These are phyloP conservation scores for Lolium multiflorum DNA, from an alignment of 176 grass and related monocot species.

Conservation along the genomic window DNA sequence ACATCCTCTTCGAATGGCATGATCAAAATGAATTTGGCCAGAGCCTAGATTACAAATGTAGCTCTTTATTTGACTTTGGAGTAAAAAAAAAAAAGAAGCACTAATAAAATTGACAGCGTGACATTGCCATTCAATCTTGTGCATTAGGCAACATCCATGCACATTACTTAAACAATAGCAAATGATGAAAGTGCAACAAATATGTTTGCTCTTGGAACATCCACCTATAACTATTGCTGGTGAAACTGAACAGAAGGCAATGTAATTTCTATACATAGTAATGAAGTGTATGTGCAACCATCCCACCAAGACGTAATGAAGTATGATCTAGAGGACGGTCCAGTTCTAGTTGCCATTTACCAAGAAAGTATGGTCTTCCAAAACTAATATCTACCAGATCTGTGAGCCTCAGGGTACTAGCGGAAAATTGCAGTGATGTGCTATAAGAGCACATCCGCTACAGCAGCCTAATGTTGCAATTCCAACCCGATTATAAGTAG, in stretches of 20 bases:
- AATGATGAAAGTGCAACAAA: background rate
- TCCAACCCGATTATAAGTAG: background rate
- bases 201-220: background rate
- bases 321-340: background rate
- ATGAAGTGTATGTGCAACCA: background rate
- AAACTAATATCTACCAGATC: background rate
- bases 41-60: slow-evolving; percentile 21
- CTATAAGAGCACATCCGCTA: background rate
- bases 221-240: background rate
- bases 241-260: background rate
- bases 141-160: background rate
- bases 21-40: background rate
- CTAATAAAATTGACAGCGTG: background rate
- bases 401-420: background rate
- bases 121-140: background rate
- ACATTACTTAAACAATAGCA: background rate
- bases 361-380: background rate
- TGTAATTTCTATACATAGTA: background rate
- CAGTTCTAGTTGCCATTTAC: background rate
- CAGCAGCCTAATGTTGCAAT: background rate
- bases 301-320: background rate
- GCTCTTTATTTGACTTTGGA: background rate
- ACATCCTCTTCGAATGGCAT: background rate
- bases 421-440: background rate
- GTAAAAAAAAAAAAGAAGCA: background rate